These are phyloP conservation scores for Ceratocystis ficicola DNA, from an alignment of 2,329 filamentous ascomycete species.

Conservation along the genomic window DNA sequence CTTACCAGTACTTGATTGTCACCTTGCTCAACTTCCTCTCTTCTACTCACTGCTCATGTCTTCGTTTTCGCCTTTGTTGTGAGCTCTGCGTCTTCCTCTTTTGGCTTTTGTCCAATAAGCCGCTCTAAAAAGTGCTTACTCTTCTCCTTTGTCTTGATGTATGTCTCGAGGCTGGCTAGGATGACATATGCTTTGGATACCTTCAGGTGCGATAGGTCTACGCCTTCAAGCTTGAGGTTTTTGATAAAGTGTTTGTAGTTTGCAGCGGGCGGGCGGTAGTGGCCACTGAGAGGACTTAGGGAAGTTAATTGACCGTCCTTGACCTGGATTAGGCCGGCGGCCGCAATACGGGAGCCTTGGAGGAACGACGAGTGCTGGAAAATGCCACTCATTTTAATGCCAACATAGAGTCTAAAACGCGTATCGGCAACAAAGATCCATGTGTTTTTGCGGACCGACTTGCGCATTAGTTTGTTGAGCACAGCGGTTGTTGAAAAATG, in stretches of 20 bases:
- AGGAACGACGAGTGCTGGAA: constrained; percentile 90
- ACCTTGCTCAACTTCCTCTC: not conserved
- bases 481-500: constrained; percentile 61
- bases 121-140: constrained; percentile 41
- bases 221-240: constrained; percentile 57
- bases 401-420: constrained; percentile 71
- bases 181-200: constrained; percentile 75
- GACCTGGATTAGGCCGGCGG: constrained; percentile 76
- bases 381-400: constrained; percentile 75
- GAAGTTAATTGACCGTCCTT: constrained; percentile 65
- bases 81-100: constrained; percentile 7
- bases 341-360: constrained; percentile 66
- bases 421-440: constrained; percentile 93
- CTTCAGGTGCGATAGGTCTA: constrained; percentile 66
- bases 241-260: constrained; percentile 77
- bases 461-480: constrained; percentile 65
- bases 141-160: constrained; percentile 55
- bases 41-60: not conserved
- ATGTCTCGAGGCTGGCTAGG: constrained; percentile 69
- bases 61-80: constrained; percentile 13
- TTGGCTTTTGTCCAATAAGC: constrained; percentile 18
- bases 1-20: not conserved
- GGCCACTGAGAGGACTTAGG: constrained; percentile 60
- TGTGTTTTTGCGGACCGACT: constrained; percentile 71
- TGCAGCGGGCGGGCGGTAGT: constrained; percentile 71